phyloP scores from a whole-genome alignment of 345 rosid species.

The Nephelium lappaceum region DNA sequence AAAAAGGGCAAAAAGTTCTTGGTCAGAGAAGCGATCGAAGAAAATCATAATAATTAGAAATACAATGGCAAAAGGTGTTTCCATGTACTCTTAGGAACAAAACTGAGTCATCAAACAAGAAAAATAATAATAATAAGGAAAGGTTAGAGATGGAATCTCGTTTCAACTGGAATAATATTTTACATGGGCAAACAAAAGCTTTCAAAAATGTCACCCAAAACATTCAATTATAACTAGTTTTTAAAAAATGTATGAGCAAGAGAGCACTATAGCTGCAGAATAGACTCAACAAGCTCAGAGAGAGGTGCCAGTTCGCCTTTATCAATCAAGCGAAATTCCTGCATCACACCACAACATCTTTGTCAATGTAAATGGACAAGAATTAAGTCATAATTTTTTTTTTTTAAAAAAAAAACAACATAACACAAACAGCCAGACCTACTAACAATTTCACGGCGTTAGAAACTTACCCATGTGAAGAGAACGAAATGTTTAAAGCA shows the following conservation, averaged over 20 bases:
- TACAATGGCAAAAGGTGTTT: neutral
- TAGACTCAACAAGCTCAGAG: constrained; percentile 62
- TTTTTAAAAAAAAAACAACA: no score
- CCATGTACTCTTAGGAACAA: neutral
- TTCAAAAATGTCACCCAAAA: constrained; percentile 12
- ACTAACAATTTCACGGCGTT: no score
- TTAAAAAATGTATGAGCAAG: neutral
- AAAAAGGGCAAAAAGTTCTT: no score
- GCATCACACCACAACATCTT: constrained; percentile 23
- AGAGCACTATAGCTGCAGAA: constrained; percentile 45
- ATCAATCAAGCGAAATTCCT: constrained; percentile 66
- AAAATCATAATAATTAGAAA: neutral
- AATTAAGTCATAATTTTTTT: no score
- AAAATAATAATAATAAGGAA: neutral
- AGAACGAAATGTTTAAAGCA: constrained; percentile 75
- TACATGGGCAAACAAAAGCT: constrained; percentile 11
- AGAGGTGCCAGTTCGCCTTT: constrained; percentile 69
- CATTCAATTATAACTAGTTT: neutral
- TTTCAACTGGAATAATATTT: neutral
- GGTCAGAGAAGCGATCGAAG: neutral
- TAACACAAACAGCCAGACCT: no score
- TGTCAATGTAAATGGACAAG: neutral
- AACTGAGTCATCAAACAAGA: neutral
- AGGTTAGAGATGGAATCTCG: neutral
- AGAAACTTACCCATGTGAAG: constrained; percentile 57